Percentiles rank a stretch among this genome's conserved stretches.
These are phyloP conservation scores for Trichosporon sp. DNA, from an alignment of 1,284 basidiomycete genomes.

Conservation along the genomic window DNA sequence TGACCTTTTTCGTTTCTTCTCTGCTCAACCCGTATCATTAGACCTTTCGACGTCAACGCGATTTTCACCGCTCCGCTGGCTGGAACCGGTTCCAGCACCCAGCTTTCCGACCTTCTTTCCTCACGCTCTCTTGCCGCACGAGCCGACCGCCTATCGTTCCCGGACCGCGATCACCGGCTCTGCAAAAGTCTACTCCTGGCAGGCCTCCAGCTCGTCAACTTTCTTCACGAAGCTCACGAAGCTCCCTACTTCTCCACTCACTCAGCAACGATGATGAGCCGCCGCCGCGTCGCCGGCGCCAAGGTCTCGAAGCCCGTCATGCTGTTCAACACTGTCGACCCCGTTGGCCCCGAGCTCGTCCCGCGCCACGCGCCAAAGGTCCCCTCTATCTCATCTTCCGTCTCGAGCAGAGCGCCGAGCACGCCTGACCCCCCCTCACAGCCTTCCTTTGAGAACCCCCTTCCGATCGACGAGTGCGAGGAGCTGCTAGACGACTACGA, in stretches of 20 bases:
- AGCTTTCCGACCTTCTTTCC: background rate
- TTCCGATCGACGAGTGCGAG: background rate
- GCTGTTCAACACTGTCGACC: slow-evolving; percentile 6
- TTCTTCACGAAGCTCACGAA: background rate
- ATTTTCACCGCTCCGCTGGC: too few relatives aligned
- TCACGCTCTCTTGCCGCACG: background rate
- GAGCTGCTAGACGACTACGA: slow-evolving; percentile 2
- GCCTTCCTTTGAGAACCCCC: background rate
- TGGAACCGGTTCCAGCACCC: background rate
- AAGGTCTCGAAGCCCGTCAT: slow-evolving; percentile 5
- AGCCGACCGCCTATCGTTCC: background rate
- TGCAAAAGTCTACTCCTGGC: background rate
- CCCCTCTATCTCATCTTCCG: background rate
- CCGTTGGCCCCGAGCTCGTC: background rate
- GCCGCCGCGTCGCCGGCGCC: background rate
- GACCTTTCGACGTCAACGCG: too few relatives aligned
- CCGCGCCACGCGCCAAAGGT: background rate
- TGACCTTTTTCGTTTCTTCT: background rate
- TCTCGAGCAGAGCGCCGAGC: background rate
- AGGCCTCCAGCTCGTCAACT: background rate
- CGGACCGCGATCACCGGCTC: background rate
- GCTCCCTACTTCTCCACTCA: background rate
- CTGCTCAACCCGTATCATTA: background rate
- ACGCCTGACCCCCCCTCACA: background rate
- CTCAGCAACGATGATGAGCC: background rate